These are phyloP conservation scores for Candolleomyces eurysporus DNA, from an alignment of 768 basidiomycete species.

Conservation along the genomic window DNA sequence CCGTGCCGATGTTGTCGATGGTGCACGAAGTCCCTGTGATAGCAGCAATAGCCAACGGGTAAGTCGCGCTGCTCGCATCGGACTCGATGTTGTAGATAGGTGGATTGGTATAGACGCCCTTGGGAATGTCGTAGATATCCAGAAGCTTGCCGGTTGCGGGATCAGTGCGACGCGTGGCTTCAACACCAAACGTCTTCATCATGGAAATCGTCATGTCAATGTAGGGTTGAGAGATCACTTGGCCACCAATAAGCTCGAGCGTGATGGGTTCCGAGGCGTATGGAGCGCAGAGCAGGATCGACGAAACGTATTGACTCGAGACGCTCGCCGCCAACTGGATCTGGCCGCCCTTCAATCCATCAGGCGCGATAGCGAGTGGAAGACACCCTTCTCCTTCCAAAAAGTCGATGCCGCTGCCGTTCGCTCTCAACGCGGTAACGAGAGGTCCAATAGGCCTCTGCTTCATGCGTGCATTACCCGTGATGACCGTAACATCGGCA, in stretches of 20 bases:
- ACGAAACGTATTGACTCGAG: constrained; percentile 97
- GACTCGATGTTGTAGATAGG: constrained; percentile 85
- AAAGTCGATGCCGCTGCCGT: constrained; percentile 77
- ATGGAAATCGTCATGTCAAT: constrained; percentile 99
- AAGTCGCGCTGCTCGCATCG: constrained; percentile 94
- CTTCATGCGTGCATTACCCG: constrained; percentile 98
- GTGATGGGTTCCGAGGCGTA: constrained; percentile 83
- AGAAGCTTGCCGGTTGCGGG: constrained; percentile 55
- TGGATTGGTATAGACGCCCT: constrained; percentile 75
- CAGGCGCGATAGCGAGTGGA: constrained; percentile 80
- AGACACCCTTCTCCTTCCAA: constrained; percentile 82
- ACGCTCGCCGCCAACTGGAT: constrained; percentile 92
- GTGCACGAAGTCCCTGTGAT: constrained; percentile 97
- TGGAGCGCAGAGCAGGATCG: constrained; percentile 93
- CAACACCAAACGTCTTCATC: constrained; percentile 91
- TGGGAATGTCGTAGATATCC: constrained; percentile 88
- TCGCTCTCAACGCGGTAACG: constrained; percentile 82
- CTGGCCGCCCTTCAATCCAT: constrained; percentile 76
- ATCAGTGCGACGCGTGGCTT: constrained; percentile 67
- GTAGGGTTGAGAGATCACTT: constrained; percentile 98
- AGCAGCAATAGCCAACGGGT: constrained; percentile 95
- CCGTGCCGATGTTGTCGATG: constrained; percentile 86
- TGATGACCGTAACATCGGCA: constrained; percentile 70
- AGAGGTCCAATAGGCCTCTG: constrained; percentile 96
- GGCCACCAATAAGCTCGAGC: constrained; percentile 88